These are phyloP conservation scores for Magnusiomyces fungicola DNA, from an alignment of 1,139 yeast genomes.

Conservation along the genomic window DNA sequence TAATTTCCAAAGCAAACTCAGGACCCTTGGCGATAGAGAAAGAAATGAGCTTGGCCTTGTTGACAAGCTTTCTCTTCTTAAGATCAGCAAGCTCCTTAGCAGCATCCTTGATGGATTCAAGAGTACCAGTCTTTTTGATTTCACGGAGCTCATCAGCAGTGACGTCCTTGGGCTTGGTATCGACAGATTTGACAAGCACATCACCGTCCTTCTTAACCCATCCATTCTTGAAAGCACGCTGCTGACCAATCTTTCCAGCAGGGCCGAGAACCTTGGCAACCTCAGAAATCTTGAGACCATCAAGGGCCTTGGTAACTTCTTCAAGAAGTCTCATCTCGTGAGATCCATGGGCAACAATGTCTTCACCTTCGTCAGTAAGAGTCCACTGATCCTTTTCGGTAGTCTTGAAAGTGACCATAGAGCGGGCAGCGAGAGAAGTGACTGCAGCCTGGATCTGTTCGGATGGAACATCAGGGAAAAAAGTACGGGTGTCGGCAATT, in stretches of 20 bases:
- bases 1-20: conserved; percentile 74
- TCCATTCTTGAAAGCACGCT: conserved; percentile 96
- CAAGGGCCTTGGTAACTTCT: conserved; percentile 66
- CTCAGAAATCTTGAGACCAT: conserved; percentile 75
- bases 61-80: conserved; percentile 85
- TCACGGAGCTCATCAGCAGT: conserved; percentile 59
- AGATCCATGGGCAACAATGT: conserved; percentile 71
- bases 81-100: conserved; percentile 71
- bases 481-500: conserved; percentile 56
- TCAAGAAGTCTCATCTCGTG: conserved; percentile 80
- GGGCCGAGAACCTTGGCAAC: conserved; percentile 72
- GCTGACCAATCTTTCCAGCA: conserved; percentile 88
- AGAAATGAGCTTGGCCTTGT: conserved; percentile 65
- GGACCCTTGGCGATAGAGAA: conserved; percentile 73
- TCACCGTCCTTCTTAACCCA: conserved; percentile 92
- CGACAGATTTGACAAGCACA: conserved; percentile 50
- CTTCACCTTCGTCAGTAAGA: conserved; percentile 75
- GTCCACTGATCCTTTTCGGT: conserved; percentile 71
- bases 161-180: conserved; percentile 50
- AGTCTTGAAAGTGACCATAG: conserved; percentile 68
- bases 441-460: conserved; percentile 66
- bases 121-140: conserved; percentile 51
- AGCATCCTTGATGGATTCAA: conserved; percentile 34
- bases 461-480: conserved; percentile 47
- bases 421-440: conserved; percentile 77